A percentile compares a stretch with the other conserved stretches of the same genome.
Evolutionary conservation across 306 rosid species (phyloP).

Genomic region (Vigna hirtella): DNA sequence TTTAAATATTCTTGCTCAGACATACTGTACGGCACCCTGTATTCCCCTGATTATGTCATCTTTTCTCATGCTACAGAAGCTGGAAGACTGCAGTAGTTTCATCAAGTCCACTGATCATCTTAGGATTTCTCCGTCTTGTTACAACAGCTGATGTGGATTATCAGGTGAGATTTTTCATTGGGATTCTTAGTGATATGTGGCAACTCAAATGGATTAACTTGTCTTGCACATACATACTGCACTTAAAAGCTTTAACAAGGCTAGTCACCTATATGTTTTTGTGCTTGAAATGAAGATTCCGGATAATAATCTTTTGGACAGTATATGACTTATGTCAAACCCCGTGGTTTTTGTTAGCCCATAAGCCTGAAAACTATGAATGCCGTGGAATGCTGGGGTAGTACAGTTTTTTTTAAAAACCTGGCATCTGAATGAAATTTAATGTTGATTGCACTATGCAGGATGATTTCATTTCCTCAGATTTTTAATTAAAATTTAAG

Average conservation of each 20-base stretch:
- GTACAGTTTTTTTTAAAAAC: background rate
- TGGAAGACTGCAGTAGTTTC: conserved; percentile 71
- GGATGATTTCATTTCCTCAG: background rate
- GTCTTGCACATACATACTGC: background rate
- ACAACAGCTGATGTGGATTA: conserved; percentile 83
- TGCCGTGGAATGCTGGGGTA: background rate
- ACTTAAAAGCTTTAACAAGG: background rate
- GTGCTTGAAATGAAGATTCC: background rate
- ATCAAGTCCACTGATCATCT: conserved; percentile 69
- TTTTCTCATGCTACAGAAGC: conserved; percentile 57
- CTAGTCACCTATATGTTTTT: background rate
- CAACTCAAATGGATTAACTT: conserved; percentile 3
- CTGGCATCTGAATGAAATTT: background rate
- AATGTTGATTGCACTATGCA: conserved; percentile 8
- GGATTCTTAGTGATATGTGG: conserved; percentile 12
- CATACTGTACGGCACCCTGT: conserved; percentile 12
- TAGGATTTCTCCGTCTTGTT: conserved; percentile 78
- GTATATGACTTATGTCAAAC: background rate
- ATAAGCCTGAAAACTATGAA: background rate
- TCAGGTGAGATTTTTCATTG: conserved; percentile 64
- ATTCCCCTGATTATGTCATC: conserved; percentile 29
- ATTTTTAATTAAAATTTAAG: background rate
- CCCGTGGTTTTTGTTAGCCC: background rate
- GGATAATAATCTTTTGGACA: conserved; percentile 29
- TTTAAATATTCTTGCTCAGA: conserved; percentile 13